phyloP scores from a whole-genome alignment of 2,329 filamentous ascomycete species.

The Verticillium klebahnii region DNA sequence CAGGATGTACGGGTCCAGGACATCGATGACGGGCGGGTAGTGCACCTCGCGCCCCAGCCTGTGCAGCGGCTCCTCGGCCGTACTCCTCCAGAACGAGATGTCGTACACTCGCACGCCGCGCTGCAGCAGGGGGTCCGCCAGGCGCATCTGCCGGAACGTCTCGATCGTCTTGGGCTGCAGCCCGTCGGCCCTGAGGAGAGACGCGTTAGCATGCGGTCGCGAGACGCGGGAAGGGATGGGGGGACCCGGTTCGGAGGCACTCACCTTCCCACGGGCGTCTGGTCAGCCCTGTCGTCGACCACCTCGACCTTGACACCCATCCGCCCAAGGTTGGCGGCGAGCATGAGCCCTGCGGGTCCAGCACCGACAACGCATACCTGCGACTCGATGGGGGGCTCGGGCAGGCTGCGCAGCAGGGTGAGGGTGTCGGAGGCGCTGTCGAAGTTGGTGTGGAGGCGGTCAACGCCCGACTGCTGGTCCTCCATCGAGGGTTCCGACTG shows the following conservation, averaged over 20 bases:
- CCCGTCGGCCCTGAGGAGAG: slow-evolving; percentile 54
- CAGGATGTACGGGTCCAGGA: slow-evolving; percentile 52
- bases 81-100: slow-evolving; percentile 67
- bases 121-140: slow-evolving; percentile 64
- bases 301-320: slow-evolving; percentile 63
- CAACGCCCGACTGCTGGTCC: slow-evolving; percentile 18
- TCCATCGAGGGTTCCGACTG: slow-evolving; percentile 25
- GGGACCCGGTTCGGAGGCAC: not conserved
- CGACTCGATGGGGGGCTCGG: slow-evolving; percentile 38
- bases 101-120: slow-evolving; percentile 68
- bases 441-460: slow-evolving; percentile 23
- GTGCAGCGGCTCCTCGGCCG: slow-evolving; percentile 44
- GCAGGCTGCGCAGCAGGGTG: slow-evolving; percentile 43
- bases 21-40: slow-evolving; percentile 59
- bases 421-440: slow-evolving; percentile 38
- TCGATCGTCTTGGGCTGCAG: slow-evolving; percentile 76
- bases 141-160: slow-evolving; percentile 66
- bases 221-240: not conserved
- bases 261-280: slow-evolving; percentile 59
- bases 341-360: slow-evolving; percentile 52
- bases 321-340: slow-evolving; percentile 52
- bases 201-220: slow-evolving; percentile 10
- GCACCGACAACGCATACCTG: slow-evolving; percentile 51
- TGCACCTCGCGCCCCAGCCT: slow-evolving; percentile 63
- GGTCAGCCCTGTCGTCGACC: slow-evolving; percentile 64